Percentiles rank a stretch among this genome's conserved stretches.
phyloP scores from a whole-genome alignment of 257 asterid species.

The Cinchona pubescens region DNA sequence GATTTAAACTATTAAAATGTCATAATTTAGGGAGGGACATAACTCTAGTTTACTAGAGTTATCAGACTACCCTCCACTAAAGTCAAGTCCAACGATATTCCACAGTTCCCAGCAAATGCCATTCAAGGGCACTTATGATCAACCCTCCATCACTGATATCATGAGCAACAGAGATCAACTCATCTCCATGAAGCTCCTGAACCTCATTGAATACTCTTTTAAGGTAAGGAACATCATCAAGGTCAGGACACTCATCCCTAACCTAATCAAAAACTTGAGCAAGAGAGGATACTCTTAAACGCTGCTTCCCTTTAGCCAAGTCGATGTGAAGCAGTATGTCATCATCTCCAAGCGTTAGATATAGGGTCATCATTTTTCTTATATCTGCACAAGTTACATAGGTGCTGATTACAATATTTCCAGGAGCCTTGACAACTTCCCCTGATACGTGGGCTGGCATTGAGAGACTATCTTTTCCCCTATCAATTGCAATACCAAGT shows the following conservation, averaged over 20 bases:
- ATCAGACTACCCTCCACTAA: slow-evolving; percentile 36
- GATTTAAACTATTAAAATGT: too few species aligned
- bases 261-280: slow-evolving; percentile 87
- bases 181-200: slow-evolving; percentile 65
- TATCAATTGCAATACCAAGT: slow-evolving; percentile 92
- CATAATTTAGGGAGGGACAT: too few species aligned
- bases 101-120: slow-evolving; percentile 95
- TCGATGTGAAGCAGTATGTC: slow-evolving; percentile 84
- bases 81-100: slow-evolving; percentile 53
- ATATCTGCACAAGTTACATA: slow-evolving; percentile 93
- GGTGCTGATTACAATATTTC: slow-evolving; percentile 85
- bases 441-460: slow-evolving; percentile 85
- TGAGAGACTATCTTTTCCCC: slow-evolving; percentile 96
- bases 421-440: slow-evolving; percentile 96
- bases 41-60: too few species aligned
- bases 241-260: slow-evolving; percentile 84
- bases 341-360: slow-evolving; percentile 76
- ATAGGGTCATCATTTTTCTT: slow-evolving; percentile 86
- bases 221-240: slow-evolving; percentile 73
- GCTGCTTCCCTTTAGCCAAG: slow-evolving; percentile 74
- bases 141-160: slow-evolving; percentile 95
- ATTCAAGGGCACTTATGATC: slow-evolving; percentile 73
- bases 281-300: slow-evolving; percentile 91
- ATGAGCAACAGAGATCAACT: slow-evolving; percentile 83
- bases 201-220: slow-evolving; percentile 67